Base-by-base conservation (phyloP, 108 stramenopile species). In the Aurantiochytrium sp. region DNA sequence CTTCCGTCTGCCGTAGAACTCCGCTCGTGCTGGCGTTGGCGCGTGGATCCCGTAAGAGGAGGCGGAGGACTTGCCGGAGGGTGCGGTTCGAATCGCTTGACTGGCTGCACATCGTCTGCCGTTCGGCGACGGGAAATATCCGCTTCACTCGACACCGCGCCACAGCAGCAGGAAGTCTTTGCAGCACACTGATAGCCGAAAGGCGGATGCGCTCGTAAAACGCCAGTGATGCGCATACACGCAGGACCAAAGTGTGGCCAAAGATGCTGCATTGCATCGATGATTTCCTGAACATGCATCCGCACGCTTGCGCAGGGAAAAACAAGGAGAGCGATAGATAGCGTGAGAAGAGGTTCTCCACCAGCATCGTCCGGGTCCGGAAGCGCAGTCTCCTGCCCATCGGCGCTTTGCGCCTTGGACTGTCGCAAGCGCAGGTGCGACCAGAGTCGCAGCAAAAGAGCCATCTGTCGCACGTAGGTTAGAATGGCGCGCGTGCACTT, bases 301-400 rank as follows among this genome's bases (percentile, higher is more conserved):
- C 76, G 76, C 23, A 83, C 76, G 23, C 49, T 83, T 47, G 76
- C 51, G 76, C 76, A 83, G 12, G 76, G 76, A 23, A 83, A 83
- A 0, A 18, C 8, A 8, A 83, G n/a, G 23, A 83, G 76, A 12
- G 76, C 76, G 25, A 83, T 4, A 45, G 23, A 8, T 8, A 53
- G 10, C n/a, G 76, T 83, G 4, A 83, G 45, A 6, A 83, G 51
- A 23, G 49, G 45, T 18, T 83, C 49, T 6, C 49, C 45, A 2
- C 51, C 49, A 12, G n/a, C 76, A 6, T 47, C 76, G n/a, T 53
- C 49, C 16, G 49, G 76, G 8, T 83, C 49, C 51, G 76, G 76
- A 18, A 53, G 4, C 35, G 25, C 42, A 10, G 10, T 18, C 10
- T 42, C 64, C 10, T n/a, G 64, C 21, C 42, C 64, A 16, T 23